phyloP scores from a whole-genome alignment of 768 basidiomycete species.

The Plicaturopsis crispa region DNA sequence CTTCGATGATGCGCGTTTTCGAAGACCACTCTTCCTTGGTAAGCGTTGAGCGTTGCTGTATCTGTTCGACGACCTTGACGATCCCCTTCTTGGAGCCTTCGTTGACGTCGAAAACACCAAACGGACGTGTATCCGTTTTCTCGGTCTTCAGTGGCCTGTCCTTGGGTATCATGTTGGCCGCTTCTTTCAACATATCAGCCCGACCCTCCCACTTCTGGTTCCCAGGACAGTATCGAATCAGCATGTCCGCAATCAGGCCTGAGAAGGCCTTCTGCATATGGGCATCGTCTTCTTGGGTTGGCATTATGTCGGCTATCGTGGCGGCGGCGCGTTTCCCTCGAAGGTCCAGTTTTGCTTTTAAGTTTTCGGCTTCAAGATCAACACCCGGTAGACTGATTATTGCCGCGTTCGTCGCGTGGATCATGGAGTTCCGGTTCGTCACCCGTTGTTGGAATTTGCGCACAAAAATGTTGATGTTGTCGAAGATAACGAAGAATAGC shows the following conservation, averaged over 20 bases:
- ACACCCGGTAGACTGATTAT: constrained; percentile 10
- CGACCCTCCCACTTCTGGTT: constrained; percentile 8
- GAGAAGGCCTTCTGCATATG: constrained; percentile 9
- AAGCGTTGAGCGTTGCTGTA: constrained; percentile 14
- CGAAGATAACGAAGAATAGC: constrained; percentile 17
- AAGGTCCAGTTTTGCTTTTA: constrained; percentile 6
- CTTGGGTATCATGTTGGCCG: constrained; percentile 7
- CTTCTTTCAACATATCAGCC: constrained; percentile 2
- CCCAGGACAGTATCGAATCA: constrained; percentile 11
- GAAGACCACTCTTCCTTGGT: constrained; percentile 12
- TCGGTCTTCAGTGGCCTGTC: constrained; percentile 14
- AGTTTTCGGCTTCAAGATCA: constrained; percentile 6
- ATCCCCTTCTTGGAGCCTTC: constrained; percentile 23
- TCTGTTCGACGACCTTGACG: constrained; percentile 14
- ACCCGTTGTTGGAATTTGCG: constrained; percentile 21
- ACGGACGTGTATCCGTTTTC: constrained; percentile 17
- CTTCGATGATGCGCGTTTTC: constrained; percentile 15
- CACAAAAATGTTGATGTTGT: constrained; percentile 27
- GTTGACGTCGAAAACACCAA: constrained; percentile 21
- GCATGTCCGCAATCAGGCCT: constrained; percentile 6
- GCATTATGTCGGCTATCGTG: constrained; percentile 11
- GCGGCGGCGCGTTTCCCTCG: constrained; percentile 12
- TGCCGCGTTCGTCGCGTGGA: constrained; percentile 18
- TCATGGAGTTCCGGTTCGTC: constrained; percentile 20
- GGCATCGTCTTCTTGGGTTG: constrained; percentile 11